A percentile compares a stretch with the other conserved stretches of the same genome.
These are phyloP conservation scores for Curvularia lunata DNA, from an alignment of 2,329 filamentous ascomycete genomes.

Conservation along the genomic window DNA sequence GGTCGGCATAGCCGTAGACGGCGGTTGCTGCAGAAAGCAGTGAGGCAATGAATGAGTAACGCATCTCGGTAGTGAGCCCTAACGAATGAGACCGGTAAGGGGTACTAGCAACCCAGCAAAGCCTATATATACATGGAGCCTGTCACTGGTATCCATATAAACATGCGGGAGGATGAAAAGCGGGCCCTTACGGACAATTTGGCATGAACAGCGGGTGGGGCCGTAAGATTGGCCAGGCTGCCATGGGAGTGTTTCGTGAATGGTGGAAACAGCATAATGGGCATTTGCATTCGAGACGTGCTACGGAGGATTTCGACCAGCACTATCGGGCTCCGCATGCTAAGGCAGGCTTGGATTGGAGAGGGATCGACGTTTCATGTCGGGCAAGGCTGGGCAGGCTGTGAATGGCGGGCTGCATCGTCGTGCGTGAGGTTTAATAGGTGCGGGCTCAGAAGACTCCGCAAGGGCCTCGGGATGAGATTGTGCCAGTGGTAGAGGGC, in stretches of 20 bases:
- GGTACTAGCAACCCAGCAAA: not conserved
- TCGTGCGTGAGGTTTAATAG: not conserved
- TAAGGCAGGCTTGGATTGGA: slow-evolving; percentile 3
- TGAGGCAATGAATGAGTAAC: slow-evolving; percentile 25
- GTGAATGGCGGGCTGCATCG: slow-evolving; percentile 7
- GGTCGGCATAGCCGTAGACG: slow-evolving; percentile 49
- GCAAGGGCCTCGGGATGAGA: not conserved
- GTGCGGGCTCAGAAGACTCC: not conserved
- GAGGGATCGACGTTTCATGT: slow-evolving; percentile 9
- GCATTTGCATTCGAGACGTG: slow-evolving; percentile 2
- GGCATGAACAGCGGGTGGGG: slow-evolving; percentile 4
- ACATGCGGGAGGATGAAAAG: not conserved
- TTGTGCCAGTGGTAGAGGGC: not conserved
- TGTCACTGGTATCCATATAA: not conserved
- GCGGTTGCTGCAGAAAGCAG: slow-evolving; percentile 25
- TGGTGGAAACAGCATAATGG: slow-evolving; percentile 12
- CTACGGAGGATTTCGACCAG: slow-evolving; percentile 15
- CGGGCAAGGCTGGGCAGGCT: not conserved
- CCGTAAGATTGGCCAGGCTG: slow-evolving; percentile 1
- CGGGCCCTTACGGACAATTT: not conserved
- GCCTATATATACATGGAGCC: not conserved
- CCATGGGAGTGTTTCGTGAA: not conserved
- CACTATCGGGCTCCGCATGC: not conserved
- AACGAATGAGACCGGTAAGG: not conserved
- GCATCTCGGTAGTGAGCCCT: slow-evolving; percentile 19